phyloP scores from a whole-genome alignment of 208 protist species.

The Acanthamoeba triangularis region DNA sequence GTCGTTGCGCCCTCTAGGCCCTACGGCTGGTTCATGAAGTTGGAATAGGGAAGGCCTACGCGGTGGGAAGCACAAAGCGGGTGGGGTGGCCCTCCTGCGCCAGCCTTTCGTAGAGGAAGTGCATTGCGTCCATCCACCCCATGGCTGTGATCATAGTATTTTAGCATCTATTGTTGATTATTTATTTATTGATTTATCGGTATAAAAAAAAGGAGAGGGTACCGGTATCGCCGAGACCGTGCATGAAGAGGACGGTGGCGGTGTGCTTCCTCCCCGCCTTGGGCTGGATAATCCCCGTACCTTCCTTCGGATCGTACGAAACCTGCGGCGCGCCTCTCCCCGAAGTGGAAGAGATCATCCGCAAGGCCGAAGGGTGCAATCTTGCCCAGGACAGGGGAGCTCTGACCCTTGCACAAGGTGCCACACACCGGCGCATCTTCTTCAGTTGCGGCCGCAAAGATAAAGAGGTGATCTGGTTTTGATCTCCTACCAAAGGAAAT shows the following conservation, averaged over 20 bases:
- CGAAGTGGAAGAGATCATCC: not conserved
- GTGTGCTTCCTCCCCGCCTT: not conserved
- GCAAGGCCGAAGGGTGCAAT: not conserved
- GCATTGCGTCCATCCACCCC: constrained; percentile 89
- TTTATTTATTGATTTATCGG: not conserved
- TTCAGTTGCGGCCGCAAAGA: too few species aligned
- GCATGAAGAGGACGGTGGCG: constrained; percentile 93
- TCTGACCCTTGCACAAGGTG: too few species aligned
- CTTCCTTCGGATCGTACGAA: not conserved
- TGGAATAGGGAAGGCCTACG: not conserved
- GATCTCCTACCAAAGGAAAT: too few species aligned
- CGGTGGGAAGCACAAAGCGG: not conserved
- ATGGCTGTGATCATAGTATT: not conserved
- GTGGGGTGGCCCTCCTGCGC: not conserved
- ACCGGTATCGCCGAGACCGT: constrained; percentile 95
- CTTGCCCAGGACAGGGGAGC: not conserved
- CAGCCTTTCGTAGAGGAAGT: not conserved
- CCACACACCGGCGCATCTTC: too few species aligned
- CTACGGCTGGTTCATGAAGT: too few species aligned
- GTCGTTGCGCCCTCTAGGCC: not conserved
- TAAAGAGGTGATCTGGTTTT: too few species aligned
- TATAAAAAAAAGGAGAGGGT: not conserved
- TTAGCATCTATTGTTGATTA: not conserved
- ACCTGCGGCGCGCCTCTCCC: not conserved
- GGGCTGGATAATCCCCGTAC: not conserved